phyloP scores from a whole-genome alignment of 1,139 yeast species.

The Tardiomyces depauwii region DNA sequence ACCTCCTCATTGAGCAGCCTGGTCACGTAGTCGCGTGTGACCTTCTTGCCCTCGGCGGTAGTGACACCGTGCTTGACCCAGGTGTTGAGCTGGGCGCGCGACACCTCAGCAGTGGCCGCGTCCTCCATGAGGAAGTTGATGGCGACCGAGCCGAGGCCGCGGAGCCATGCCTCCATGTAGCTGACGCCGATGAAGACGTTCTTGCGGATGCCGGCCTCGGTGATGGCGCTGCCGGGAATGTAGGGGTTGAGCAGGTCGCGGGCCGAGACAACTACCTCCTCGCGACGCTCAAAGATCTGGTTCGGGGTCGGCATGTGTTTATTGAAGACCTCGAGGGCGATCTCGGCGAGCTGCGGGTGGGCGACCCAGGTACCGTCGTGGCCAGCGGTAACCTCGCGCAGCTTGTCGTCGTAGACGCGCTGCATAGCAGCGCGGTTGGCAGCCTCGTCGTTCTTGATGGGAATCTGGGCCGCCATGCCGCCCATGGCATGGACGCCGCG shows the following conservation, averaged over 20 bases:
- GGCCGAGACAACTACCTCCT: constrained; percentile 40
- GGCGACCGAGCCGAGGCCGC: constrained; percentile 73
- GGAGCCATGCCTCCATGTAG: constrained; percentile 76
- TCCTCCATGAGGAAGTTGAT: constrained; percentile 79
- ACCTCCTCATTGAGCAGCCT: constrained; percentile 52
- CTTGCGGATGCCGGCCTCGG: constrained; percentile 64
- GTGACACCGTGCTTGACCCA: constrained; percentile 69
- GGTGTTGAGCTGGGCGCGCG: constrained; percentile 73
- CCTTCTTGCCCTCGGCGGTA: constrained; percentile 47
- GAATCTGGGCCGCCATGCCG: constrained; percentile 81
- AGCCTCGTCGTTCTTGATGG: constrained; percentile 55
- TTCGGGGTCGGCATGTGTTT: constrained; percentile 79
- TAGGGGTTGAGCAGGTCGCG: constrained; percentile 60
- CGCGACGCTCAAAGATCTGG: constrained; percentile 53
- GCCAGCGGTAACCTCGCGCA: constrained; percentile 61
- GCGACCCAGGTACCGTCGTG: constrained; percentile 80
- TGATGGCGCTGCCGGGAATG: constrained; percentile 53
- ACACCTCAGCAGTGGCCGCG: constrained; percentile 81
- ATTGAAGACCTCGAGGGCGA: constrained; percentile 67
- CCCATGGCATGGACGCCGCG: constrained; percentile 76
- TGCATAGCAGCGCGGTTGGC: constrained; percentile 60
- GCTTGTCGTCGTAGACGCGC: constrained; percentile 60
- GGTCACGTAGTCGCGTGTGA: constrained; percentile 47
- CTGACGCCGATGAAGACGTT: constrained; percentile 63
- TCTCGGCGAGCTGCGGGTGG: constrained; percentile 65